phyloP scores from a whole-genome alignment of 78 protist species.

The slime mould (Dictyostelium discoideum) region dicty_2.7 NC_007089.4:888001-888500 shows the following conservation, averaged over 20 bases:
- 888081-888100: constrained; percentile 51
- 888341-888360: constrained; percentile 56
- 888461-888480: background rate
- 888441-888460: constrained; percentile 31
- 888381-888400: constrained; percentile 87
- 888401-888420: constrained; percentile 94
- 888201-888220: background rate
- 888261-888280: background rate
- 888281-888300: background rate
- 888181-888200: constrained; percentile 72
- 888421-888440: constrained; percentile 74
- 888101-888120: constrained; percentile 94
- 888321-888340: background rate
- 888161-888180: constrained; percentile 62
- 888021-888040: no score
- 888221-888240: background rate
- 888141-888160: constrained; percentile 93
- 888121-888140: constrained; percentile 98
- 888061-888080: constrained; percentile 1
- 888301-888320: no score
- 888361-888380: constrained; percentile 95
- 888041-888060: background rate
- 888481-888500: constrained; percentile 19
- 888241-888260: background rate
- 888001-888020: no score